Percentiles rank a stretch among this genome's conserved stretches.
Conservation (phyloP, 2,329 filamentous ascomycete species). For the Claviceps capensis region DNA sequence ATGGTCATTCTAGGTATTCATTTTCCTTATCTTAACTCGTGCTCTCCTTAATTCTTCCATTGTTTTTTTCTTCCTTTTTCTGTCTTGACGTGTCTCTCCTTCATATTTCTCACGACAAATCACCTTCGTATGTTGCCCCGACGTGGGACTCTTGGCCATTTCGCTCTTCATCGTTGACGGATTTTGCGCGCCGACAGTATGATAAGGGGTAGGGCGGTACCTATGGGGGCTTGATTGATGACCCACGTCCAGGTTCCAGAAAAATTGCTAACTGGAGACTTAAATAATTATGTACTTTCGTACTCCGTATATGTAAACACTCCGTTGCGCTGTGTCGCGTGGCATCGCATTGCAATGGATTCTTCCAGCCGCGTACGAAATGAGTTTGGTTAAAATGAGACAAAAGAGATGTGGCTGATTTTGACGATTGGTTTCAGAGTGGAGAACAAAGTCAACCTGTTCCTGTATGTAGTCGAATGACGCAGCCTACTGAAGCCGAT, state of each 20-base stretch:
- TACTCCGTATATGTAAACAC: neutral
- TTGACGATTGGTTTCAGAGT: too few relatives aligned
- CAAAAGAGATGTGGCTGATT: neutral
- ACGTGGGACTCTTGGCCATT: neutral
- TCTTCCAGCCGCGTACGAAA: neutral
- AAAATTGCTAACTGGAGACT: neutral
- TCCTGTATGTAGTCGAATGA: too few relatives aligned
- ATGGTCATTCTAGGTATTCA: too few relatives aligned
- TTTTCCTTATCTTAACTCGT: neutral
- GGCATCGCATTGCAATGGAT: neutral
- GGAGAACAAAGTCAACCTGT: too few relatives aligned
- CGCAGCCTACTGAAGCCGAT: too few relatives aligned
- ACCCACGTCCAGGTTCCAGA: neutral
- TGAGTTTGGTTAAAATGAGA: neutral
- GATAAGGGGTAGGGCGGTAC: neutral
- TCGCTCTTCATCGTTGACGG: neutral
- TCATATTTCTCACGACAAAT: neutral
- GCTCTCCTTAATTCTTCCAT: neutral
- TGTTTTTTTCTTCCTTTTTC: neutral
- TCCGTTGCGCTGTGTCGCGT: too few relatives aligned
- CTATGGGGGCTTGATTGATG: too few relatives aligned
- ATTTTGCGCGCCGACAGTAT: neutral
- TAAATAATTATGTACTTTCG: neutral
- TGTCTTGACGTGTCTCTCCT: neutral
- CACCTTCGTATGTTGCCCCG: neutral